Conservation (phyloP, 2,329 filamentous ascomycete genomes). For the Microdochium bolleyi region DNA sequence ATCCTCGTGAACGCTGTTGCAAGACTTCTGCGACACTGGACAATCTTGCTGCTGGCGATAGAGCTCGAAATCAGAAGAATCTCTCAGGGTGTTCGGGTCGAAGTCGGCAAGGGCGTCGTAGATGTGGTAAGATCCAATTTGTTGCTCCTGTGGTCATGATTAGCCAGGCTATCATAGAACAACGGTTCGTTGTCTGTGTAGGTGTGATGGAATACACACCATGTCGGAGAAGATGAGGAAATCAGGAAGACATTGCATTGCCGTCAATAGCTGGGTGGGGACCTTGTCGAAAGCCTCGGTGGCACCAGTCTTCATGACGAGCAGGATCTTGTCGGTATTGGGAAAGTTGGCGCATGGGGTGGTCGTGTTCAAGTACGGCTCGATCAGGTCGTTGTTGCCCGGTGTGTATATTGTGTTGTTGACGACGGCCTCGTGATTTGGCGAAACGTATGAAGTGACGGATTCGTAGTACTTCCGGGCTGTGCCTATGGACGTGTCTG, state of each 20-base stretch:
- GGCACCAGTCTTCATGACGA: conserved; percentile 53
- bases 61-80: conserved; percentile 33
- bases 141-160: conserved; percentile 29
- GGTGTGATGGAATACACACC: conserved; percentile 8
- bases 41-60: conserved; percentile 37
- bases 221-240: conserved; percentile 51
- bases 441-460: conserved; percentile 15
- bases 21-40: conserved; percentile 36
- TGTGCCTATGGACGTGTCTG: conserved; percentile 10
- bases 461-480: conserved; percentile 18
- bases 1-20: conserved; percentile 22
- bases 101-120: conserved; percentile 28
- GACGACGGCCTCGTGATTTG: conserved; percentile 15
- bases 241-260: conserved; percentile 44
- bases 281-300: conserved; percentile 46
- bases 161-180: neutral
- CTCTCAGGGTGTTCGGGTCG: conserved; percentile 25
- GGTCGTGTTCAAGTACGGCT: conserved; percentile 26
- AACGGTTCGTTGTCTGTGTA: neutral
- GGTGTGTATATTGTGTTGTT: conserved; percentile 30
- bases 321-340: conserved; percentile 31
- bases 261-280: conserved; percentile 47
- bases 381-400: conserved; percentile 22
- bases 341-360: conserved; percentile 32
- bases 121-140: conserved; percentile 35